These are phyloP conservation scores for Amanita muscaria DNA, from an alignment of 768 basidiomycete species.

Conservation along the genomic window DNA sequence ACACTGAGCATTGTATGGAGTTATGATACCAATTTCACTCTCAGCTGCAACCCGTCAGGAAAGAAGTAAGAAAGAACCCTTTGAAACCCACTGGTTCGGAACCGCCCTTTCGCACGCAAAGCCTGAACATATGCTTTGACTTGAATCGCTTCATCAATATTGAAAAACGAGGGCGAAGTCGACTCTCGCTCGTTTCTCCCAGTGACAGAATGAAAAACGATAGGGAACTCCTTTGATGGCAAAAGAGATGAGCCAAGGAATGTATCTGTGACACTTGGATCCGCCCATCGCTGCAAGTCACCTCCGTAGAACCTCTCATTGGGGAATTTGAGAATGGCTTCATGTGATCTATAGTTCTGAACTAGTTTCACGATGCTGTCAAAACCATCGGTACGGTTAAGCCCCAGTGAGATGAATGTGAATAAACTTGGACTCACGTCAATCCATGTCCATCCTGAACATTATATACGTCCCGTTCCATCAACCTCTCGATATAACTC, in stretches of 20 bases:
- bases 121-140: constrained; percentile 42
- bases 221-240: constrained; percentile 40
- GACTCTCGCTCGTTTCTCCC: constrained; percentile 63
- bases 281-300: constrained; percentile 42
- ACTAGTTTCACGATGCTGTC: constrained; percentile 55
- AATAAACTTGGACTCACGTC: constrained; percentile 20
- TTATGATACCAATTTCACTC: constrained; percentile 49
- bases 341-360: constrained; percentile 61
- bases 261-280: constrained; percentile 28
- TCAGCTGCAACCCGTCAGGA: constrained; percentile 25
- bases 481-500: constrained; percentile 56
- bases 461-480: constrained; percentile 37
- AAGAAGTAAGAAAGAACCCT: neutral
- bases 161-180: constrained; percentile 65
- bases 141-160: constrained; percentile 47
- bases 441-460: constrained; percentile 21
- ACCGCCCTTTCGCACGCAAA: constrained; percentile 27
- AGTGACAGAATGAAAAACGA: constrained; percentile 51
- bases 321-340: constrained; percentile 50
- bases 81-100: constrained; percentile 29
- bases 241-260: constrained; percentile 33
- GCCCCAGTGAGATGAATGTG: no score
- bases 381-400: neutral
- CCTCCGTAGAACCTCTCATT: constrained; percentile 51
- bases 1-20: constrained; percentile 57